Conservation (phyloP, 108 stramenopile species). For the Cylindrotheca closterium region DNA sequence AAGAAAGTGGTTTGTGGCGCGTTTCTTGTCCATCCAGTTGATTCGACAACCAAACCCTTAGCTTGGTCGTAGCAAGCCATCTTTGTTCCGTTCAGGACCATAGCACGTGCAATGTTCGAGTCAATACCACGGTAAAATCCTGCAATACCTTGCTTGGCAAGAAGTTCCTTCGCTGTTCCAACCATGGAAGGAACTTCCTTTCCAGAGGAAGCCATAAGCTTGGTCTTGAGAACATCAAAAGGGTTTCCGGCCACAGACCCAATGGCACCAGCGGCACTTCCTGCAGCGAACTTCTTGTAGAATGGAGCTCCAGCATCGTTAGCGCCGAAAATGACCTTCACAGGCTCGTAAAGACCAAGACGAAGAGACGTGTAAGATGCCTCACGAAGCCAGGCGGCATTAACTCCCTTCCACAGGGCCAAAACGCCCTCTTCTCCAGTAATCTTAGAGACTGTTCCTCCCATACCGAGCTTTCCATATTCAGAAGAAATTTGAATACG, state of each 20-base stretch:
- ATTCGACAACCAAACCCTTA: conserved; percentile 77
- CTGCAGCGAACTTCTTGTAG: conserved; percentile 83
- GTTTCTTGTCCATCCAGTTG: conserved; percentile 50
- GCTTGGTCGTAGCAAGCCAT: conserved; percentile 91
- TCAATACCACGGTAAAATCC: conserved; percentile 95
- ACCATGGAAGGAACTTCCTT: conserved; percentile 56
- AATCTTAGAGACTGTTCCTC: conserved; percentile 70
- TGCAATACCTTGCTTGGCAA: conserved; percentile 68
- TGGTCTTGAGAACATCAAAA: conserved; percentile 91
- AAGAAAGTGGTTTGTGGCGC: conserved; percentile 66
- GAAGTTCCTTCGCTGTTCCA: conserved; percentile 62
- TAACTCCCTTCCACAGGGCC: conserved; percentile 90
- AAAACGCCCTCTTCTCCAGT: conserved; percentile 70
- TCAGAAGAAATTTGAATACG: conserved; percentile 84
- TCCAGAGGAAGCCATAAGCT: conserved; percentile 85
- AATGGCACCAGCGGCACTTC: conserved; percentile 82
- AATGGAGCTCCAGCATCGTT: conserved; percentile 71
- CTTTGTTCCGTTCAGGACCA: conserved; percentile 92
- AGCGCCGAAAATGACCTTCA: conserved; percentile 83
- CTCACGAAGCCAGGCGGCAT: conserved; percentile 90
- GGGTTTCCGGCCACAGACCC: conserved; percentile 91
- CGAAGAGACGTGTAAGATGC: conserved; percentile 93
- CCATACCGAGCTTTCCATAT: conserved; percentile 73
- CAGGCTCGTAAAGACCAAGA: conserved; percentile 89
- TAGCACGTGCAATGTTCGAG: conserved; percentile 89